phyloP scores from a whole-genome alignment of 208 protist species.

The Sergeia podlipaevii region DNA sequence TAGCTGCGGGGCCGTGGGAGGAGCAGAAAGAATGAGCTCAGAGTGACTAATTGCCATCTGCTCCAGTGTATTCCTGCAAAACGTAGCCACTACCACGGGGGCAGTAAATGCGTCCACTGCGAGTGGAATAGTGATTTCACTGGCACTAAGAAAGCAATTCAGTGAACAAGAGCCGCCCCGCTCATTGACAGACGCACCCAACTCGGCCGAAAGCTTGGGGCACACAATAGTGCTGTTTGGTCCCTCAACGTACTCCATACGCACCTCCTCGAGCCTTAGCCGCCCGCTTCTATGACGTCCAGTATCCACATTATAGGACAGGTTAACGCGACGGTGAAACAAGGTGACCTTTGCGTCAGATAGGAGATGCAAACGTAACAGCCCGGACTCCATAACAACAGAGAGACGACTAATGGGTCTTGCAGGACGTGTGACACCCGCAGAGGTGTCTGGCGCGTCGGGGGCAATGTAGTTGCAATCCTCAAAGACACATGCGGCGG shows the following conservation, averaged over 20 bases:
- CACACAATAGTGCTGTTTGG: too few species aligned
- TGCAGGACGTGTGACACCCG: too few species aligned
- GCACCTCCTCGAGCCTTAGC: too few species aligned
- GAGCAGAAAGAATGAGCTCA: background rate
- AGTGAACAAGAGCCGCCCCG: background rate
- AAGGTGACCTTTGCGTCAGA: too few species aligned
- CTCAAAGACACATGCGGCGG: slow-evolving; percentile 16
- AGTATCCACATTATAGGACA: too few species aligned
- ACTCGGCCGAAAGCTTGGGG: background rate
- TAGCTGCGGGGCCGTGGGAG: background rate
- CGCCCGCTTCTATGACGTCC: too few species aligned
- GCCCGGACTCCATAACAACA: too few species aligned
- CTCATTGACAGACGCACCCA: background rate
- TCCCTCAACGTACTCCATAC: too few species aligned
- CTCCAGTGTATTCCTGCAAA: background rate
- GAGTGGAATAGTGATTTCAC: slow-evolving; percentile 24
- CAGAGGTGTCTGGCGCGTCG: too few species aligned
- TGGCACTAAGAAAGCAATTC: slow-evolving; percentile 19
- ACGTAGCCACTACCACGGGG: background rate
- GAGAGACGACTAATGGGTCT: too few species aligned
- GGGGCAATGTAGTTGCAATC: slow-evolving; percentile 15
- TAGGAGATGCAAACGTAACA: too few species aligned
- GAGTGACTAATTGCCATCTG: background rate
- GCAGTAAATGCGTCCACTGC: slow-evolving; percentile 18
- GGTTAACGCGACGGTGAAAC: too few species aligned